Evolutionary conservation across 805 yeast species (phyloP).

Genomic region (Metschnikowia borealis): DNA sequence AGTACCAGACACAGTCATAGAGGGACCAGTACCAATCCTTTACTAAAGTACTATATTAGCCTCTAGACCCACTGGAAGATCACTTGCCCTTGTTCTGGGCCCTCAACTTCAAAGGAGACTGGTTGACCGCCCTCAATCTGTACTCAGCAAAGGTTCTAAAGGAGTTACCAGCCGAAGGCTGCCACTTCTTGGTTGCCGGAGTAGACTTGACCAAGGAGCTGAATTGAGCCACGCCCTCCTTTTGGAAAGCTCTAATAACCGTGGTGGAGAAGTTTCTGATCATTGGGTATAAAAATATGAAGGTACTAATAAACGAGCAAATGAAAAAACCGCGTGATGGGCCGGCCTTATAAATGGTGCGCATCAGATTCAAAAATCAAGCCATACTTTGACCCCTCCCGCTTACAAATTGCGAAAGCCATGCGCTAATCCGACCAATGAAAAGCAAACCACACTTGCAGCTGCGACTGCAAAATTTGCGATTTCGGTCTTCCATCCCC

Average conservation of each 20-base stretch:
- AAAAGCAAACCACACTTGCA: not conserved
- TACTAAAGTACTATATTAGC: no score
- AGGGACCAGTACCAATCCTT: no score
- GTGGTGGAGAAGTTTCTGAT: conserved; percentile 24
- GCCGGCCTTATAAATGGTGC: not conserved
- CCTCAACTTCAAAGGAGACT: conserved; percentile 36
- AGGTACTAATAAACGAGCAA: not conserved
- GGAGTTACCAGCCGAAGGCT: conserved; percentile 36
- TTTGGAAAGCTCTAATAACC: conserved; percentile 22
- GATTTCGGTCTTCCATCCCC: not conserved
- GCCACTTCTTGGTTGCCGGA: conserved; percentile 29
- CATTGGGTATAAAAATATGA: conserved; percentile 6
- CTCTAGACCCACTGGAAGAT: not conserved
- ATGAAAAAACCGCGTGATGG: not conserved
- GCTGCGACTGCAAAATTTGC: conserved; percentile 2
- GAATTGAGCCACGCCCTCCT: conserved; percentile 26
- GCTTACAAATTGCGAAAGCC: not conserved
- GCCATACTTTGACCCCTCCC: conserved; percentile 3
- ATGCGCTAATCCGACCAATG: conserved; percentile 2
- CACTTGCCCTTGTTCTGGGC: conserved; percentile 6
- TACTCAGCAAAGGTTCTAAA: conserved; percentile 44
- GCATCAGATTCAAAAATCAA: conserved; percentile 3
- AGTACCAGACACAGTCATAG: no score
- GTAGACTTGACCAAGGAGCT: conserved; percentile 21
- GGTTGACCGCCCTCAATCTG: conserved; percentile 39